phyloP scores from a whole-genome alignment of 768 basidiomycete genomes.

The Tephrocybe sp. region DNA sequence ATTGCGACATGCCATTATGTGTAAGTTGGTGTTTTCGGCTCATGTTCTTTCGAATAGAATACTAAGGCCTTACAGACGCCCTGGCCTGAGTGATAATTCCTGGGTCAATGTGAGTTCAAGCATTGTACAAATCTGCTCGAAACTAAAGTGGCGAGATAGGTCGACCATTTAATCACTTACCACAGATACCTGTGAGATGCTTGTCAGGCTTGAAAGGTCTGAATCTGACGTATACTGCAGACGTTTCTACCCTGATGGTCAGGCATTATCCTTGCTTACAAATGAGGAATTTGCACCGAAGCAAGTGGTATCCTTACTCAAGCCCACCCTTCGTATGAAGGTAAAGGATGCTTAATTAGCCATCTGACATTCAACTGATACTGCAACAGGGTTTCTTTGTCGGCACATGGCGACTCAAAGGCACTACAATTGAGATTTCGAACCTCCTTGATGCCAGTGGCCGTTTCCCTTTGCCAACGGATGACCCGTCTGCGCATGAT shows the following conservation, averaged over 20 bases:
- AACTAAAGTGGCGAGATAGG: slow-evolving; percentile 34
- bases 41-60: not conserved
- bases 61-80: not conserved
- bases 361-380: not conserved
- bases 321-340: slow-evolving; percentile 77
- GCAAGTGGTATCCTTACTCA: slow-evolving; percentile 72
- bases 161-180: slow-evolving; percentile 86
- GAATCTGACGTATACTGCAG: slow-evolving; percentile 30
- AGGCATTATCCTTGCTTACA: slow-evolving; percentile 80
- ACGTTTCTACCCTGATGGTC: slow-evolving; percentile 85
- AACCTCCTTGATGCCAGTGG: slow-evolving; percentile 62
- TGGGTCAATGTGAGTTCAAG: slow-evolving; percentile 77
- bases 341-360: slow-evolving; percentile 27
- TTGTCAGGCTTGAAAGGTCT: not conserved
- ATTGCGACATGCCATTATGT: slow-evolving; percentile 90
- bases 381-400: slow-evolving; percentile 60
- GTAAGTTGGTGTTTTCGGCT: slow-evolving; percentile 37
- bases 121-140: slow-evolving; percentile 1
- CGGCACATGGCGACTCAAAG: slow-evolving; percentile 71
- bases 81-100: slow-evolving; percentile 74
- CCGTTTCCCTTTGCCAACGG: slow-evolving; percentile 27
- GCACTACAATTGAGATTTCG: slow-evolving; percentile 54
- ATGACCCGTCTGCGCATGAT: slow-evolving; percentile 6
- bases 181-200: slow-evolving; percentile 79
- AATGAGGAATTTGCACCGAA: slow-evolving; percentile 75